Evolutionary conservation across 306 rosid genomes (phyloP).

Genomic region (Coriaria nepalensis): DNA sequence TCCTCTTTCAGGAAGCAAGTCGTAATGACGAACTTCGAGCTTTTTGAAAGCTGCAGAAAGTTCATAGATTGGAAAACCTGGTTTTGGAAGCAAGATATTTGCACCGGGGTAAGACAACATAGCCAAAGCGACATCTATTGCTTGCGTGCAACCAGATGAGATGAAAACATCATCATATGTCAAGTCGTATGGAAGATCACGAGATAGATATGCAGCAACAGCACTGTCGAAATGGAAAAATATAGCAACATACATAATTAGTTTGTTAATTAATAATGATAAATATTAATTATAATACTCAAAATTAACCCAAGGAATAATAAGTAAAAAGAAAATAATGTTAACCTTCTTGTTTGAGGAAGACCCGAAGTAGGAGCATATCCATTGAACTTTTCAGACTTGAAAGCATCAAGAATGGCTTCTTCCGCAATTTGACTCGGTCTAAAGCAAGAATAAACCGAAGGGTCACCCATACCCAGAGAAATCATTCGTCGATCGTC

Average conservation of each 20-base stretch:
- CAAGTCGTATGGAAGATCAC: conserved; percentile 72
- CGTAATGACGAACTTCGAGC: conserved; percentile 58
- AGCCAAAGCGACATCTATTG: conserved; percentile 75
- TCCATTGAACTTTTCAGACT: conserved; percentile 59
- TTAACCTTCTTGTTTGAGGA: conserved; percentile 57
- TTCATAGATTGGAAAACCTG: conserved; percentile 87
- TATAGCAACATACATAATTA: not conserved
- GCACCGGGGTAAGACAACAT: conserved; percentile 78
- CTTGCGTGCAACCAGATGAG: conserved; percentile 95
- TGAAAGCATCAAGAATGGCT: conserved; percentile 47
- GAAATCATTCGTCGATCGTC: conserved; percentile 35
- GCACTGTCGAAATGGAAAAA: conserved; percentile 28
- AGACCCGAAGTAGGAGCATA: conserved; percentile 87
- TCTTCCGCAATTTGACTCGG: conserved; percentile 35
- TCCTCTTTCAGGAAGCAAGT: conserved; percentile 59
- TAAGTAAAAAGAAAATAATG: too few relatives aligned
- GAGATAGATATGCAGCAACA: conserved; percentile 70
- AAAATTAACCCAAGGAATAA: too few relatives aligned
- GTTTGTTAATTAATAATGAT: too few relatives aligned
- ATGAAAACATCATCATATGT: conserved; percentile 72
- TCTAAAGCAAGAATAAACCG: conserved; percentile 49
- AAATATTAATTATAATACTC: too few relatives aligned
- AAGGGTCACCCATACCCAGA: conserved; percentile 86
- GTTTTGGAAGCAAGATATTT: conserved; percentile 83
- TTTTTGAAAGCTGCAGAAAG: conserved; percentile 64